phyloP scores from a whole-genome alignment of 331 rosid genomes.

The Pyracantha coccinea region DNA sequence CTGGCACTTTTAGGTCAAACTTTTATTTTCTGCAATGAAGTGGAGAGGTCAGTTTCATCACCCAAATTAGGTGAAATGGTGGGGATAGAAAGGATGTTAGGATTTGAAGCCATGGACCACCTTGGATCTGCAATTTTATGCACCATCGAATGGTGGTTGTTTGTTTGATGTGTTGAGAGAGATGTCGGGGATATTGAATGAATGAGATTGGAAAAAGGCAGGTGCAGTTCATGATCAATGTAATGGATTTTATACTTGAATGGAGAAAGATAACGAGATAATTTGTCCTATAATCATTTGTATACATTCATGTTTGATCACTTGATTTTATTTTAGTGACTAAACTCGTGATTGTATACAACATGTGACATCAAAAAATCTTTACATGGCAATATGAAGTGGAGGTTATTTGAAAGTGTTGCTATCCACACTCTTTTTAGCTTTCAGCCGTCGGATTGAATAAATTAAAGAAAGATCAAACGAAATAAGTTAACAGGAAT shows the following conservation, averaged over 20 bases:
- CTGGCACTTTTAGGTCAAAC: not conserved
- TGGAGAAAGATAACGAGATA: not conserved
- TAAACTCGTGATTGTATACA: too few relatives aligned
- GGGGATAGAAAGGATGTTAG: not conserved
- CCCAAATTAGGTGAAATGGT: not conserved
- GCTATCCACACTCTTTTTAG: too few relatives aligned
- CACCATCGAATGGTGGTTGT: not conserved
- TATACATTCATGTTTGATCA: not conserved
- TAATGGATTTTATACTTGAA: not conserved
- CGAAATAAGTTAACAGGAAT: rapidly evolving
- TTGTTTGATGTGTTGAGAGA: not conserved
- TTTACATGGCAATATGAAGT: not conserved
- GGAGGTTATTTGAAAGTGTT: not conserved
- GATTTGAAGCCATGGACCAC: not conserved
- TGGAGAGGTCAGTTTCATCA: not conserved
- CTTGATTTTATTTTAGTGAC: too few relatives aligned
- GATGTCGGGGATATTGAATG: not conserved
- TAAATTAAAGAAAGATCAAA: too few relatives aligned
- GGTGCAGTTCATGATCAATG: not conserved
- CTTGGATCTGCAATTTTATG: not conserved
- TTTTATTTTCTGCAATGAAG: not conserved
- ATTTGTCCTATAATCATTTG: not conserved
- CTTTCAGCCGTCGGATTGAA: rapidly evolving
- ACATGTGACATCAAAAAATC: not conserved
- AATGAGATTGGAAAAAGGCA: not conserved